phyloP scores from a whole-genome alignment of 768 basidiomycete species.

The Mycena olivaceomarginata region DNA sequence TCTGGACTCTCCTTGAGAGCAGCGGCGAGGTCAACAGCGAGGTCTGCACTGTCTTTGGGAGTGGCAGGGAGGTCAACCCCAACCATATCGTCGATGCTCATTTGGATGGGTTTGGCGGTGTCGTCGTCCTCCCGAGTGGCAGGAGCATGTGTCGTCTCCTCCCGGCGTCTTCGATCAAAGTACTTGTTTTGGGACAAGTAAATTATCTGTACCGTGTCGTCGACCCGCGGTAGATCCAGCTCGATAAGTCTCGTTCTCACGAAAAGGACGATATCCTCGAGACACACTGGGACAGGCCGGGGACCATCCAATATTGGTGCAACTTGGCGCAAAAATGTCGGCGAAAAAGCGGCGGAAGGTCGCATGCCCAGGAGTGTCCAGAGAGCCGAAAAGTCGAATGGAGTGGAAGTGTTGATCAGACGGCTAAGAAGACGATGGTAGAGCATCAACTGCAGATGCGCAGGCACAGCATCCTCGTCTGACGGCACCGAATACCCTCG shows the following conservation, averaged over 20 bases:
- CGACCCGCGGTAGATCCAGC: slow-evolving; percentile 45
- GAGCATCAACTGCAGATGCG: slow-evolving; percentile 86
- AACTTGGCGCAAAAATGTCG: slow-evolving; percentile 65
- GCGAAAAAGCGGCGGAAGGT: slow-evolving; percentile 67
- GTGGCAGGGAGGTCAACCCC: slow-evolving; percentile 29
- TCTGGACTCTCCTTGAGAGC: not conserved
- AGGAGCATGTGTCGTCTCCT: not conserved
- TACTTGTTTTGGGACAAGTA: slow-evolving; percentile 66
- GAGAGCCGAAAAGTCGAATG: slow-evolving; percentile 71
- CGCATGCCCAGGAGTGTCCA: slow-evolving; percentile 71
- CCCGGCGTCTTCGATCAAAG: slow-evolving; percentile 31
- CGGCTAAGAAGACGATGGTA: slow-evolving; percentile 80
- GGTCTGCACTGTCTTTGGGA: slow-evolving; percentile 15
- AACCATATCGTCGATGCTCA: slow-evolving; percentile 59
- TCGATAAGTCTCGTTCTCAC: slow-evolving; percentile 12
- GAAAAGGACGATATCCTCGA: slow-evolving; percentile 54
- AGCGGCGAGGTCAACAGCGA: not conserved
- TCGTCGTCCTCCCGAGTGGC: slow-evolving; percentile 61
- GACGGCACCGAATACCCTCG: slow-evolving; percentile 68
- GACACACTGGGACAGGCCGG: slow-evolving; percentile 48
- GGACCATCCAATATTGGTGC: slow-evolving; percentile 10
- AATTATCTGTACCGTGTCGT: slow-evolving; percentile 58
- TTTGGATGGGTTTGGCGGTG: slow-evolving; percentile 66
- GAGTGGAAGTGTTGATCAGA: slow-evolving; percentile 64
- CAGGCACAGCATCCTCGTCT: slow-evolving; percentile 73